Percentiles rank a stretch among this genome's conserved stretches.
phyloP scores from a whole-genome alignment of 305 asterid genomes.

The Fraxinus greggii region DNA sequence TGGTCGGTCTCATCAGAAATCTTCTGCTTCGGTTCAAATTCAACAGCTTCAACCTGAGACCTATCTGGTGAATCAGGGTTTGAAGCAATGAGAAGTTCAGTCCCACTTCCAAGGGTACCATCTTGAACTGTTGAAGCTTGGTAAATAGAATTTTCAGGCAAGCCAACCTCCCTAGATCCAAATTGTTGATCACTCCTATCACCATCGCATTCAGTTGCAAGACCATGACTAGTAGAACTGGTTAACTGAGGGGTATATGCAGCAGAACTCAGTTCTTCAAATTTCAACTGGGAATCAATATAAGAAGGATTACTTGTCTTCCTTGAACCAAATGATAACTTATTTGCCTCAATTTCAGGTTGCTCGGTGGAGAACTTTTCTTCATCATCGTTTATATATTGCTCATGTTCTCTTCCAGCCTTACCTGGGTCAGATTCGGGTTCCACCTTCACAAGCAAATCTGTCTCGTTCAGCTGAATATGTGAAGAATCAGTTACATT shows the following conservation, averaged over 20 bases:
- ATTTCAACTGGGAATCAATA: constrained; percentile 84
- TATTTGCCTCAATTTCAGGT: constrained; percentile 50
- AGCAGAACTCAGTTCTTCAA: constrained; percentile 61
- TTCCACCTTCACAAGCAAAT: constrained; percentile 32
- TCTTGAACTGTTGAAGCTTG: constrained; percentile 41
- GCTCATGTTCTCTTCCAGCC: constrained; percentile 36
- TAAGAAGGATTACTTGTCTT: constrained; percentile 78
- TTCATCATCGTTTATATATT: constrained; percentile 26
- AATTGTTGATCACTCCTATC: constrained; percentile 41
- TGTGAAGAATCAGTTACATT: constrained; percentile 34
- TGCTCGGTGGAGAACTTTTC: constrained; percentile 30
- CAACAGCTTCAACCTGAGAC: constrained; percentile 50
- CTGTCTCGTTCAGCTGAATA: constrained; percentile 32
- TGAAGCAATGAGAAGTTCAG: constrained; percentile 84
- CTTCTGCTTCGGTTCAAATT: constrained; percentile 41
- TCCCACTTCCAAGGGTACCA: constrained; percentile 82
- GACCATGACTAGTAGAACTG: constrained; percentile 39
- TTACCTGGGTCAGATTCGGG: constrained; percentile 28
- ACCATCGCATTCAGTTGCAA: constrained; percentile 37
- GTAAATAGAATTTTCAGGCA: constrained; percentile 39
- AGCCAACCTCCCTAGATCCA: constrained; percentile 39
- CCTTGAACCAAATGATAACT: constrained; percentile 38
- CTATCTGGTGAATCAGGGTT: constrained; percentile 90
- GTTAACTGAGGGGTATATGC: constrained; percentile 38
- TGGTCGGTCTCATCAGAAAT: constrained; percentile 32